Conservation (phyloP, 164 flowering plant species). For the Piper betle region DNA sequence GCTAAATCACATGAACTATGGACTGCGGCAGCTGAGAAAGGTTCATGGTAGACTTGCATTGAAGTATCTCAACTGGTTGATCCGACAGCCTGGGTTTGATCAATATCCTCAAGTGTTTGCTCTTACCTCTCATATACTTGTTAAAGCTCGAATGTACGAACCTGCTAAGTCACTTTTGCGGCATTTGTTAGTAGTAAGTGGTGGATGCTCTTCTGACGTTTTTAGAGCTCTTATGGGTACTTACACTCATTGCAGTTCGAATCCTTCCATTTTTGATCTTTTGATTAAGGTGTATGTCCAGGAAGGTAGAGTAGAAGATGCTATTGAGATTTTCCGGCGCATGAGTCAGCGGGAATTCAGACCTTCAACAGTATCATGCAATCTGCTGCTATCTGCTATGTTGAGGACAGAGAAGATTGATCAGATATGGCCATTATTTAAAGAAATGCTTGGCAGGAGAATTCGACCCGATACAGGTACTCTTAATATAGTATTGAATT, state of each 20-base stretch:
- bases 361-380: conserved; percentile 60
- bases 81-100: conserved; percentile 42
- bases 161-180: conserved; percentile 40
- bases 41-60: conserved; percentile 76
- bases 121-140: conserved; percentile 55
- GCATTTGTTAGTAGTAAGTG: conserved; percentile 27
- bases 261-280: conserved; percentile 72
- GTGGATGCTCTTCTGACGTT: conserved; percentile 20
- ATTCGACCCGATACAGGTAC: conserved; percentile 61
- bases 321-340: conserved; percentile 36
- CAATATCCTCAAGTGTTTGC: conserved; percentile 37
- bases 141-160: conserved; percentile 60
- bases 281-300: conserved; percentile 50
- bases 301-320: conserved; percentile 35
- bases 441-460: conserved; percentile 41
- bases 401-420: conserved; percentile 19
- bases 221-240: conserved; percentile 61
- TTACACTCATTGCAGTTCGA: conserved; percentile 60
- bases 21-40: conserved; percentile 32
- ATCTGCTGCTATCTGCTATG: conserved; percentile 41
- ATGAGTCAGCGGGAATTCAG: conserved; percentile 48
- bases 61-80: conserved; percentile 65
- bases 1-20: conserved; percentile 62
- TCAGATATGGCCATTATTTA: conserved; percentile 49
- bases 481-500: conserved; percentile 50